Percentiles rank a stretch among this genome's conserved stretches.
phyloP scores from a whole-genome alignment of 2,329 filamentous ascomycete genomes.

The Cercospora sp. region DNA sequence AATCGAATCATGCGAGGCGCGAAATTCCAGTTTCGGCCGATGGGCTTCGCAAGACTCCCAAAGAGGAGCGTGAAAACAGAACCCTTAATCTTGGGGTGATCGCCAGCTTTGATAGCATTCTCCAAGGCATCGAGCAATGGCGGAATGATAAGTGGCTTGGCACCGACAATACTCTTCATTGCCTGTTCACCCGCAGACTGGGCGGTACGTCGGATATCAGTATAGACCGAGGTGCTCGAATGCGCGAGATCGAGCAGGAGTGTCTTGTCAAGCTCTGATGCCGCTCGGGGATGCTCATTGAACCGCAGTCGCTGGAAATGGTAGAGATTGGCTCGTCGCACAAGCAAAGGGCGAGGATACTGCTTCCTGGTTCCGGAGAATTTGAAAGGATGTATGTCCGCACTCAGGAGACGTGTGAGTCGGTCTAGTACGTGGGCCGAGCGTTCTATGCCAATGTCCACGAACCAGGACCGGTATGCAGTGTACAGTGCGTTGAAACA shows the following conservation, averaged over 20 bases:
- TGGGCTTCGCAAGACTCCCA: constrained; percentile 82
- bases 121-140: constrained; percentile 78
- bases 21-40: constrained; percentile 91
- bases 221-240: constrained; percentile 87
- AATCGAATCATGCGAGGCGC: constrained; percentile 84
- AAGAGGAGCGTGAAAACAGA: constrained; percentile 88
- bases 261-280: constrained; percentile 84
- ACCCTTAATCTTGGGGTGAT: constrained; percentile 92
- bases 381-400: constrained; percentile 90
- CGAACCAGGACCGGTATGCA: constrained; percentile 93
- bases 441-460: constrained; percentile 93
- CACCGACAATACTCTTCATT: constrained; percentile 84
- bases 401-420: constrained; percentile 77
- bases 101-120: constrained; percentile 72
- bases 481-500: constrained; percentile 93
- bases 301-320: constrained; percentile 91
- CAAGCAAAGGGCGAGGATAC: constrained; percentile 87
- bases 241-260: constrained; percentile 84
- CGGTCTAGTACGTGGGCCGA: constrained; percentile 92
- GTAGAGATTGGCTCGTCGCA: constrained; percentile 91
- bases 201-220: constrained; percentile 90
- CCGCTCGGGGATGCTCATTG: constrained; percentile 83
- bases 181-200: constrained; percentile 92
- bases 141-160: constrained; percentile 84
- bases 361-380: constrained; percentile 88